Conservation (phyloP, 495 filamentous ascomycete species). For the Opeltia flavorubescens region DNA sequence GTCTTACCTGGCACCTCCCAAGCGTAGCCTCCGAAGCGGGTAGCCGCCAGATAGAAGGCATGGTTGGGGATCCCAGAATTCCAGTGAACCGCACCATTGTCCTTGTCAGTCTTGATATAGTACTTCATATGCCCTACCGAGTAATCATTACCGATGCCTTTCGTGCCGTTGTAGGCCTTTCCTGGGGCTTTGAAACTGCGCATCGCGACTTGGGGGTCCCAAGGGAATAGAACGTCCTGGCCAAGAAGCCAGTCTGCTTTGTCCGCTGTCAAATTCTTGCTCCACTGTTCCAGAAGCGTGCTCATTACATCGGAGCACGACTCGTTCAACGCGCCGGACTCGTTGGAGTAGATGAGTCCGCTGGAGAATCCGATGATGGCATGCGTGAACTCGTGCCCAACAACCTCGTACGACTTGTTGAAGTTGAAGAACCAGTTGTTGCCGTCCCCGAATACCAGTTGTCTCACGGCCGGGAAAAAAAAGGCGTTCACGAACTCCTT, state of each 20-base stretch:
- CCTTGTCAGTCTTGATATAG: conserved; percentile 20
- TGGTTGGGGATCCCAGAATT: conserved; percentile 40
- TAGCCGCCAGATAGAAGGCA: conserved; percentile 32
- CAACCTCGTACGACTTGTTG: conserved; percentile 35
- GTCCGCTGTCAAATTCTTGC: conserved; percentile 25
- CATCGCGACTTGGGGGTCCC: conserved; percentile 30
- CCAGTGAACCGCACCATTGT: conserved; percentile 36
- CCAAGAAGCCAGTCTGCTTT: conserved; percentile 39
- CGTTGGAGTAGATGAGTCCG: conserved; percentile 26
- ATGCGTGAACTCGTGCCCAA: conserved; percentile 39
- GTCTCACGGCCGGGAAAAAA: conserved; percentile 18
- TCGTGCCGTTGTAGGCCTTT: conserved; percentile 31
- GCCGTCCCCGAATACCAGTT: conserved; percentile 36
- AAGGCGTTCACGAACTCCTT: conserved; percentile 30
- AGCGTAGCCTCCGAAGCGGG: conserved; percentile 31
- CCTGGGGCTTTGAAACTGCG: conserved; percentile 36
- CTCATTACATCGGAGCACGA: conserved; percentile 38
- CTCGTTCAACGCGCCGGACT: conserved; percentile 38
- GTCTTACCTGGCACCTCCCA: conserved; percentile 38
- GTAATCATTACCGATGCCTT: conserved; percentile 31
- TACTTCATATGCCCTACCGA: conserved; percentile 28
- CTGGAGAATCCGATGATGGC: conserved; percentile 32
- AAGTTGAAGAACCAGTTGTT: conserved; percentile 24
- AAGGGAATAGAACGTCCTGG: conserved; percentile 29
- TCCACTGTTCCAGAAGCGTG: conserved; percentile 37